Base-by-base conservation (phyloP, 2,329 filamentous ascomycete genomes). In the Paraphoma chrysanthemicola region DNA sequence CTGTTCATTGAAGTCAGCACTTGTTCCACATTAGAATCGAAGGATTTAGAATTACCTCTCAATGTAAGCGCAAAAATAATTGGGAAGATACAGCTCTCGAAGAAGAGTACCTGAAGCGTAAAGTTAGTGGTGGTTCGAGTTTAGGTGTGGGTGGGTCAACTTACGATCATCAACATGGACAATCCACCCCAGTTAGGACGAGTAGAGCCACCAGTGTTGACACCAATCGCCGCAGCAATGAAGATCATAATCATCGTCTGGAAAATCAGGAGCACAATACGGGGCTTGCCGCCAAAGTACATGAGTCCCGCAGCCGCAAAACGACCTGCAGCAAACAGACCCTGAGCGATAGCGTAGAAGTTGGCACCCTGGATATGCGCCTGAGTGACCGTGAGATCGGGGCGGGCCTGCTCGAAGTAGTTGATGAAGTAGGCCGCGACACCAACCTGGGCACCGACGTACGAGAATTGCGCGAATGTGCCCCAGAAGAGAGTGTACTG, bases 381-480 rank as follows among this genome's bases (percentile, higher is more conserved):
- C 7, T 63, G 55, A 30, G 66, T 67, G 44, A 57, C 39, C 29
- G 17, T 44, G 11, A 69, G 53, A 39, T 76, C 65, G 7, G 74
- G 74, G 17, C 72, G 70, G 1, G 75, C 72, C 49, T 77, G 66
- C 9, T 64, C 62, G 53, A 67, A 75, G 66, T 67, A 77, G 66
- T 77, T 78, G 67, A 78, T 77, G 69, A 77, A 78, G 66, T 70
- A 75, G 36, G 76, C 75, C 1, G 87, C 87, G 53, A 89, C 85
- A 53, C 84, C 86, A 33, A 89, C 81, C 71, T 77, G 74, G 16
- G 71, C 73, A 44, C 72, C 74, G 39, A 81, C 75, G 68, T 90
- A 88, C 73, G 83, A 89, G 64, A 88, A 84, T 74, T 83, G 64
- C 3, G 67, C 71, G 2, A 69, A 67, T 9, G 71, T 66, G 56